Conservation (phyloP, 164 flowering plant genomes). For the Stephania cephalantha region DNA sequence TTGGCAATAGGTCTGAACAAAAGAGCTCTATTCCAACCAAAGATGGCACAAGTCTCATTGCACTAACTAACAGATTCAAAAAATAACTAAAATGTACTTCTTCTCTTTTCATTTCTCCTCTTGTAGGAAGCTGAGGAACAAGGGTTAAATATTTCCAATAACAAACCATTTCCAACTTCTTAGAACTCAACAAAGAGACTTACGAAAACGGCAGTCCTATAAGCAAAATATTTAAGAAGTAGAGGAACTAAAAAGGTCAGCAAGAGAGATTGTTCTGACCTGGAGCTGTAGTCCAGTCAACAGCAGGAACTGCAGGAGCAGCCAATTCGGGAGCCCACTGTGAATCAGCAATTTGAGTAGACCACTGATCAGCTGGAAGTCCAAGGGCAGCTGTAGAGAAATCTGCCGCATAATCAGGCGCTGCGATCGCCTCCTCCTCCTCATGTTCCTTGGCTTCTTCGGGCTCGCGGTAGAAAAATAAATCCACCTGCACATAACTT, state of each 20-base stretch:
- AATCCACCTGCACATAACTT: constrained; percentile 52
- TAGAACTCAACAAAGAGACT: neutral
- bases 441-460: constrained; percentile 71
- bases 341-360: constrained; percentile 26
- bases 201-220: neutral
- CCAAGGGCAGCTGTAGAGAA: constrained; percentile 17
- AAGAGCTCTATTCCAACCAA: neutral
- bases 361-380: constrained; percentile 32
- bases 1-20: neutral
- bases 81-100: too few relatives aligned
- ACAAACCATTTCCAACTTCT: too few relatives aligned
- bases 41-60: too few relatives aligned
- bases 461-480: constrained; percentile 81
- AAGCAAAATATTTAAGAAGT: neutral
- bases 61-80: too few relatives aligned
- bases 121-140: too few relatives aligned
- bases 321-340: constrained; percentile 35
- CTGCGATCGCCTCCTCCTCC: constrained; percentile 42
- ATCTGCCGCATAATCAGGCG: constrained; percentile 33
- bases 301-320: constrained; percentile 22
- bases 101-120: too few relatives aligned
- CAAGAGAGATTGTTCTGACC: constrained; percentile 22
- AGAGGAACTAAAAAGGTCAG: neutral
- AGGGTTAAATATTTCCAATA: too few relatives aligned
- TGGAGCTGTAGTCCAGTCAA: constrained; percentile 26